These are phyloP conservation scores for Lentinula aciculospora DNA, from an alignment of 768 basidiomycete genomes.

Conservation along the genomic window DNA sequence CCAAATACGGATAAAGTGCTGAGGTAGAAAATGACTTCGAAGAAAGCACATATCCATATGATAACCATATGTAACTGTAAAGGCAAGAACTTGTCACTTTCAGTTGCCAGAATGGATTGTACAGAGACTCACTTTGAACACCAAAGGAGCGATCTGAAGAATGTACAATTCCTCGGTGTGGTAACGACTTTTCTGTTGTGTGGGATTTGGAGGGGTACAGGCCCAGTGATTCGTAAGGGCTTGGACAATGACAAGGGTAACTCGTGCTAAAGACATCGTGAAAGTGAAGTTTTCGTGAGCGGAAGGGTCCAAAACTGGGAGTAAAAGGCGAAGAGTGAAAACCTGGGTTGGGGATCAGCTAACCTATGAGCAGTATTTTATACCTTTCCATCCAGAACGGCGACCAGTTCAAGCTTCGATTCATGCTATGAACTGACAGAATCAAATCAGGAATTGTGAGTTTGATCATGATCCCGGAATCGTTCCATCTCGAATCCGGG, in stretches of 20 bases:
- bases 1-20: conserved; percentile 19
- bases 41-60: conserved; percentile 42
- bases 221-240: conserved; percentile 46
- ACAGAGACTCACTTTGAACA: conserved; percentile 41
- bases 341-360: not conserved
- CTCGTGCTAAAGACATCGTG: conserved; percentile 43
- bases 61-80: conserved; percentile 42
- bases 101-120: not conserved
- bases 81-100: not conserved
- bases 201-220: conserved; percentile 53
- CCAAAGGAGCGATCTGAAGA: conserved; percentile 48
- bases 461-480: not conserved
- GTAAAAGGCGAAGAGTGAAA: not conserved
- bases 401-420: not conserved
- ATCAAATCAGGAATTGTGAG: not conserved
- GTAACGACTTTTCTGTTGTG: conserved; percentile 43
- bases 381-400: not conserved
- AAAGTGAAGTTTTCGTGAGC: not conserved
- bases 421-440: not conserved
- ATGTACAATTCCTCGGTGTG: conserved; percentile 47
- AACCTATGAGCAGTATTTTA: not conserved
- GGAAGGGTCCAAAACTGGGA: not conserved
- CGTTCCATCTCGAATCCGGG: not conserved
- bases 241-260: conserved; percentile 41
- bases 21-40: conserved; percentile 43